phyloP scores from a whole-genome alignment of 2,329 filamentous ascomycete genomes.

The Sporothrix phasma region DNA sequence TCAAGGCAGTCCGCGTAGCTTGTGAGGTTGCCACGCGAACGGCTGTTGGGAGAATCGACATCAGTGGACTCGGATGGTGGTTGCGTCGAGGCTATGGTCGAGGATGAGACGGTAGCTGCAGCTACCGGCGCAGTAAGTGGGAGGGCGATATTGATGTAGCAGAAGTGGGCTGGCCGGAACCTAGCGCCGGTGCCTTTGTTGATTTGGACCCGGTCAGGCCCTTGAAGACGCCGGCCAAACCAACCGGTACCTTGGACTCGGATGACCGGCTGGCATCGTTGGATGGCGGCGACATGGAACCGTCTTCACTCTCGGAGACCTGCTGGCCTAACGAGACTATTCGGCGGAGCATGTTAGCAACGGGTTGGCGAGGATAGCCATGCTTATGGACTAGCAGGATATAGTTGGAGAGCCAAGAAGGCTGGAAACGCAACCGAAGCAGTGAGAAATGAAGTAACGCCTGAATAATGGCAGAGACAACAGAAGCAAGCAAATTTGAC shows the following conservation, averaged over 20 bases:
- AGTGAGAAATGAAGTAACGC: background rate
- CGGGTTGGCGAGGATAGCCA: background rate
- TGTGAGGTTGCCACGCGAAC: slow-evolving; percentile 32
- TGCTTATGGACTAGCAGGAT: background rate
- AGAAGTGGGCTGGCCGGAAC: background rate
- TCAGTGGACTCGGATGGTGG: slow-evolving; percentile 27
- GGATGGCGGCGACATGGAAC: slow-evolving; percentile 50
- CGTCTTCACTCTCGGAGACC: slow-evolving; percentile 35
- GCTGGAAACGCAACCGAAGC: background rate
- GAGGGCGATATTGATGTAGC: slow-evolving; percentile 2
- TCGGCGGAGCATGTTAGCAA: slow-evolving; percentile 34
- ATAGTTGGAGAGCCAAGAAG: background rate
- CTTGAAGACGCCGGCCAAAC: slow-evolving; percentile 54
- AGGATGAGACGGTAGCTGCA: slow-evolving; percentile 28
- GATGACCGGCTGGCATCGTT: slow-evolving; percentile 47
- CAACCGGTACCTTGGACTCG: slow-evolving; percentile 45
- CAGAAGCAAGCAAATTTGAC: background rate
- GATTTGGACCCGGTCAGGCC: slow-evolving; percentile 48
- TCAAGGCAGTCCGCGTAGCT: slow-evolving; percentile 46
- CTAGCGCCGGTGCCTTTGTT: slow-evolving; percentile 32
- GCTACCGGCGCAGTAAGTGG: slow-evolving; percentile 15
- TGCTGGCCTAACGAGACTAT: slow-evolving; percentile 35
- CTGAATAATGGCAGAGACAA: background rate
- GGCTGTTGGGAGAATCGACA: slow-evolving; percentile 37
- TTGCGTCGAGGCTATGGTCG: slow-evolving; percentile 24